These are phyloP conservation scores for Penicillium occitanis DNA, from an alignment of 2,329 filamentous ascomycete genomes.

Conservation along the genomic window DNA sequence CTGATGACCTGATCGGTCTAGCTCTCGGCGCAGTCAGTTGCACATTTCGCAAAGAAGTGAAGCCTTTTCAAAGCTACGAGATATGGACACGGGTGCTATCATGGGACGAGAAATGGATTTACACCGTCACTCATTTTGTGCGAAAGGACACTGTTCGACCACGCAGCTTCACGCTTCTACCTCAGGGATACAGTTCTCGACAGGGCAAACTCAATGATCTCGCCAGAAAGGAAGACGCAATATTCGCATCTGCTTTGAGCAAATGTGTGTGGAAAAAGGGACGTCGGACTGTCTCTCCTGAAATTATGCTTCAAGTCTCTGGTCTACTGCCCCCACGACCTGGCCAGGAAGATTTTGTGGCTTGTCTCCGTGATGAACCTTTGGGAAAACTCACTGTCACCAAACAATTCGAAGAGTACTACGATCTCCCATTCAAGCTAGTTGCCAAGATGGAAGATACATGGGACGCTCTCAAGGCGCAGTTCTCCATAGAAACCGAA, in stretches of 20 bases:
- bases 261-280: constrained; percentile 26
- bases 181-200: constrained; percentile 15
- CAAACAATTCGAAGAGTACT: constrained; percentile 23
- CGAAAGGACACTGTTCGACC: constrained; percentile 22
- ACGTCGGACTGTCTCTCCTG: constrained; percentile 30
- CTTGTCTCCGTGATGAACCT: constrained; percentile 20
- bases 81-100: constrained; percentile 30
- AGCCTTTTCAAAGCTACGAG: constrained; percentile 28
- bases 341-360: constrained; percentile 21
- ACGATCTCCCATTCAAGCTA: constrained; percentile 23
- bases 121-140: constrained; percentile 34
- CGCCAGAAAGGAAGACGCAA: constrained; percentile 23
- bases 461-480: constrained; percentile 19
- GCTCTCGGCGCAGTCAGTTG: constrained; percentile 27
- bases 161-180: constrained; percentile 21
- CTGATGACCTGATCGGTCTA: constrained; percentile 22
- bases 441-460: constrained; percentile 20
- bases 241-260: constrained; percentile 23
- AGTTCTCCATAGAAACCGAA: constrained; percentile 11
- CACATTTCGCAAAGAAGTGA: constrained; percentile 28
- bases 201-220: constrained; percentile 22
- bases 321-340: constrained; percentile 23
- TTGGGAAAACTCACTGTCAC: constrained; percentile 20
- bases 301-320: constrained; percentile 34
- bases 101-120: constrained; percentile 36